Conservation (phyloP, 306 rosid genomes). For the Prunus salicina region DNA sequence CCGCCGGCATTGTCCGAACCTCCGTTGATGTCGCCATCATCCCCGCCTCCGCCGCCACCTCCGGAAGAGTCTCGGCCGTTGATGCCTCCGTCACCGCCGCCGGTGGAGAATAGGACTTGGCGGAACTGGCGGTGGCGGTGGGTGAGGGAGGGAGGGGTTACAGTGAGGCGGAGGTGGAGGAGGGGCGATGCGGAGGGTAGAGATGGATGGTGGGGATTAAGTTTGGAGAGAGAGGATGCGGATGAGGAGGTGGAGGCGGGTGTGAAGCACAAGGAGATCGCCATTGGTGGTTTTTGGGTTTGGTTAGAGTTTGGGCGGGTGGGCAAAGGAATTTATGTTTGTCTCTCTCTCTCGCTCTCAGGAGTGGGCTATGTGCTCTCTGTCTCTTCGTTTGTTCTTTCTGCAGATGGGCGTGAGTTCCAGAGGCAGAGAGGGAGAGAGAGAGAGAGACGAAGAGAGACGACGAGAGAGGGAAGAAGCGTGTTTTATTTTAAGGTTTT, state of each 20-base stretch:
- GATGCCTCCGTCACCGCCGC: slow-evolving; percentile 20
- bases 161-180: slow-evolving; percentile 25
- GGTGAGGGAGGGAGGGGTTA: slow-evolving; percentile 15
- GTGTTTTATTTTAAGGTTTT: not conserved
- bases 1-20: slow-evolving; percentile 33
- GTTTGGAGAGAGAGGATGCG: slow-evolving; percentile 31
- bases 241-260: slow-evolving; percentile 27
- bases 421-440: not conserved
- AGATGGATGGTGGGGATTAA: slow-evolving; percentile 23
- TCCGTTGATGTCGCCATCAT: slow-evolving; percentile 26
- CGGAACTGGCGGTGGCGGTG: slow-evolving; percentile 19
- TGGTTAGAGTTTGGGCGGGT: not conserved
- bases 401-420: slow-evolving; percentile 16
- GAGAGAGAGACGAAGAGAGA: not conserved
- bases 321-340: not conserved
- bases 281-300: slow-evolving; percentile 36
- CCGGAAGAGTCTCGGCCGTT: slow-evolving; percentile 23
- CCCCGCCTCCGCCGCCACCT: slow-evolving; percentile 14
- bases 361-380: not conserved
- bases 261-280: slow-evolving; percentile 56
- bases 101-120: slow-evolving; percentile 24
- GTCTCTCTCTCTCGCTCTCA: not conserved
- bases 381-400: not conserved
- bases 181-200: slow-evolving; percentile 19
- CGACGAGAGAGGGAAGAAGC: not conserved